Conservation (phyloP, 495 filamentous ascomycete species). For the Glutinoglossum americanum region DNA sequence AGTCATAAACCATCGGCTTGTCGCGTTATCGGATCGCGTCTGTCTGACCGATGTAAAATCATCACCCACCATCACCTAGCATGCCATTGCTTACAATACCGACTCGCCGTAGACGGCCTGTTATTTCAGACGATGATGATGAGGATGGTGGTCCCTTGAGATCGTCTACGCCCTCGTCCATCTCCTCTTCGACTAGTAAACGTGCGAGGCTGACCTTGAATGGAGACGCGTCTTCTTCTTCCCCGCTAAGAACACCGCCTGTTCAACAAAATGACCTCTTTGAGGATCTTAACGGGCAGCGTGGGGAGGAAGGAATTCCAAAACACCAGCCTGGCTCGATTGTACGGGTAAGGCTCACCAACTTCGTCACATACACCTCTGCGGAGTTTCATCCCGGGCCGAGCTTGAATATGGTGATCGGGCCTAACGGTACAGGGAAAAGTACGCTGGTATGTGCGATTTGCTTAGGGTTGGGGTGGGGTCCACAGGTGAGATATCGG, state of each 20-base stretch:
- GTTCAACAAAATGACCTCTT: background rate
- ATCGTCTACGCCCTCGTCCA: background rate
- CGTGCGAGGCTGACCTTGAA: background rate
- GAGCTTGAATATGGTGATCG: conserved; percentile 95
- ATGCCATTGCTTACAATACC: background rate
- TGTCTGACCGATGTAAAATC: background rate
- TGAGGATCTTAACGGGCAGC: background rate
- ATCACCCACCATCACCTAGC: background rate
- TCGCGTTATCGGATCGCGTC: background rate
- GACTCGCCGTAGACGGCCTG: background rate
- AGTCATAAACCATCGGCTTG: background rate
- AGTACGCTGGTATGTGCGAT: conserved; percentile 96
- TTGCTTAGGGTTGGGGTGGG: conserved; percentile 77
- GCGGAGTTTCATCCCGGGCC: conserved; percentile 81
- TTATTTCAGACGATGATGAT: background rate
- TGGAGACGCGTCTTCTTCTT: background rate
- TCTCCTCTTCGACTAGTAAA: background rate
- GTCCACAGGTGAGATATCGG: conserved; percentile 31
- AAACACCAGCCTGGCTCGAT: conserved; percentile 62
- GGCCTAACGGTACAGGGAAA: conserved; percentile 93
- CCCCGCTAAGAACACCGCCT: background rate
- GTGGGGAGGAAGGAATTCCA: background rate
- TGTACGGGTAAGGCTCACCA: conserved; percentile 61
- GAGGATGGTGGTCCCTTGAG: background rate
- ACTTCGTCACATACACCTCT: conserved; percentile 88